phyloP scores from a whole-genome alignment of 1,284 basidiomycete genomes.

The Sanghuangporus sanghuang region DNA sequence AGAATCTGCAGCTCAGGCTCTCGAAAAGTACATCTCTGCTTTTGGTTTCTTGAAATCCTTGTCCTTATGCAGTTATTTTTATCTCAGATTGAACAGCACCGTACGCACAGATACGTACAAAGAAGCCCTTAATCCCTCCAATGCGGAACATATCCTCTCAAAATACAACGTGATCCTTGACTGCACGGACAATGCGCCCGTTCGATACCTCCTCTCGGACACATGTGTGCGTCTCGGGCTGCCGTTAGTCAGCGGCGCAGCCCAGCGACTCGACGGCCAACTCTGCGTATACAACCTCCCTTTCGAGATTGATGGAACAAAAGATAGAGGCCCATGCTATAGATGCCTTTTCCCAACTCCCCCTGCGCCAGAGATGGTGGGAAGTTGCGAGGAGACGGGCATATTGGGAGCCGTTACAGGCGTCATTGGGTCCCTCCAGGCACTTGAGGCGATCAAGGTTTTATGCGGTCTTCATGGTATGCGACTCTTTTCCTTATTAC shows the following conservation, averaged over 20 bases:
- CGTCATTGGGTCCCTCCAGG: conserved; percentile 88
- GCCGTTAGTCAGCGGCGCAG: conserved; percentile 90
- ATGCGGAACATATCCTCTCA: conserved; percentile 56
- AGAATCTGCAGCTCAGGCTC: conserved; percentile 68
- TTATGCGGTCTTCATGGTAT: conserved; percentile 68
- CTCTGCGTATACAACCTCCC: conserved; percentile 76
- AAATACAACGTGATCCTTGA: conserved; percentile 82
- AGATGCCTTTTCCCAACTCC: conserved; percentile 88
- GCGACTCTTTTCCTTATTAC: conserved; percentile 22
- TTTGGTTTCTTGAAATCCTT: neutral
- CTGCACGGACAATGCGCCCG: conserved; percentile 92
- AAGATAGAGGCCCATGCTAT: conserved; percentile 79
- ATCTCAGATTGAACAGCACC: conserved; percentile 64
- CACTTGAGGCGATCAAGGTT: conserved; percentile 84
- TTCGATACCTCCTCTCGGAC: conserved; percentile 94
- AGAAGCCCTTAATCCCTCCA: conserved; percentile 50
- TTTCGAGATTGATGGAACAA: neutral
- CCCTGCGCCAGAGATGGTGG: conserved; percentile 55
- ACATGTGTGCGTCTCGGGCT: conserved; percentile 69
- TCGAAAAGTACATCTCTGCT: conserved; percentile 48
- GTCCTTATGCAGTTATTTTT: conserved; percentile 3
- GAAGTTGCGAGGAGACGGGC: conserved; percentile 87
- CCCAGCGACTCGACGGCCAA: conserved; percentile 90
- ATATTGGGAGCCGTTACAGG: conserved; percentile 90
- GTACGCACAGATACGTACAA: conserved; percentile 50